Percentiles rank a stretch among this genome's conserved stretches.
Evolutionary conservation across 2,329 filamentous ascomycete genomes (phyloP).

Genomic region (Stachybotrys chartarum): DNA sequence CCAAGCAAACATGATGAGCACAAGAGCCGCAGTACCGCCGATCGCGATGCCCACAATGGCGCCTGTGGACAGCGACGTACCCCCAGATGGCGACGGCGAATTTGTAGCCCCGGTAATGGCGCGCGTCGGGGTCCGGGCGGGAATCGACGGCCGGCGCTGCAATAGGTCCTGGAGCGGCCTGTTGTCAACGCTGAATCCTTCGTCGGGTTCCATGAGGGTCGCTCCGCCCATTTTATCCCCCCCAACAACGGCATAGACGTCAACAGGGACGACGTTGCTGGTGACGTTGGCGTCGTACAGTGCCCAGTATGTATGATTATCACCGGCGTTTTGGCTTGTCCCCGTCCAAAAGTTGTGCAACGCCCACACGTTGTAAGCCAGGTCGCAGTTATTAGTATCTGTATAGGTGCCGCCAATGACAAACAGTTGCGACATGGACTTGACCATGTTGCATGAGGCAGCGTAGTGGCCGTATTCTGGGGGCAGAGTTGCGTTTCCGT

Average conservation of each 20-base stretch:
- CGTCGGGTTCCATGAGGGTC: neutral
- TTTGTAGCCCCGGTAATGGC: neutral
- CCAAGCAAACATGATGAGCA: constrained; percentile 13
- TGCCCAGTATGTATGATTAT: constrained; percentile 36
- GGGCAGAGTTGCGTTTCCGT: constrained; percentile 21
- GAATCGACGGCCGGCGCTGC: neutral
- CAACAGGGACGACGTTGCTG: constrained; percentile 1
- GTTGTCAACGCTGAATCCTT: neutral
- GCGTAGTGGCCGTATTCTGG: constrained; percentile 37
- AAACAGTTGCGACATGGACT: constrained; percentile 46
- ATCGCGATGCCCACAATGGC: constrained; percentile 34
- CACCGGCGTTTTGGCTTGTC: constrained; percentile 26
- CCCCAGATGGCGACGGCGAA: neutral
- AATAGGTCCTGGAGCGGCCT: neutral
- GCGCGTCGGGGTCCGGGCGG: constrained; percentile 1
- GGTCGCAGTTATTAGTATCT: constrained; percentile 37
- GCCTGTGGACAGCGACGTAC: constrained; percentile 15
- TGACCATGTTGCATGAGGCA: constrained; percentile 43
- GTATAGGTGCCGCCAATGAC: constrained; percentile 52
- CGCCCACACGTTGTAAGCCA: constrained; percentile 34
- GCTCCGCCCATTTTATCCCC: constrained; percentile 2
- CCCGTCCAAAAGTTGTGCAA: constrained; percentile 49
- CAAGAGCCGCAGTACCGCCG: constrained; percentile 17
- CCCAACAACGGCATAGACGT: constrained; percentile 1
- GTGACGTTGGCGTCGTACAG: constrained; percentile 31